Percentiles rank a stretch among this genome's conserved stretches.
phyloP scores from a whole-genome alignment of 768 basidiomycete genomes.

The Obba rivulosa region DNA sequence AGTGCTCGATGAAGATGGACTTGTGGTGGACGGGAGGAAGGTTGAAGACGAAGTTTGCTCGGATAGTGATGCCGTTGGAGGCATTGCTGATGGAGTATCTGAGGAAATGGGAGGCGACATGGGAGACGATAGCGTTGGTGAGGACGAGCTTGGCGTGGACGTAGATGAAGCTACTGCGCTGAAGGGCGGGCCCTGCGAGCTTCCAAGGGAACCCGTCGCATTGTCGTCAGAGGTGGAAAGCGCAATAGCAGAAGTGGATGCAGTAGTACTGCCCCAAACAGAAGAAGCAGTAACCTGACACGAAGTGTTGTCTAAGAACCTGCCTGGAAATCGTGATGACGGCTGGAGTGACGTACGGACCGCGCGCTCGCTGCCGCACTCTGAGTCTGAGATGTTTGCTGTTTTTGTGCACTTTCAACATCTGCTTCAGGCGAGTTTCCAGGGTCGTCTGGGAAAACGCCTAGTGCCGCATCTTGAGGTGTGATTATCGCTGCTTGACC shows the following conservation, averaged over 20 bases:
- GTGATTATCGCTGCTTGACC: slow-evolving; percentile 3
- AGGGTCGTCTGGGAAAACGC: too few relatives aligned
- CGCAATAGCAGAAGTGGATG: too few relatives aligned
- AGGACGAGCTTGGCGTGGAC: neutral
- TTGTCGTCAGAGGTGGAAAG: too few relatives aligned
- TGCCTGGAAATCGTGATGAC: neutral
- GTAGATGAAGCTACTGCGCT: neutral
- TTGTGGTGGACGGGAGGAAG: neutral
- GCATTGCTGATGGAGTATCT: too few relatives aligned
- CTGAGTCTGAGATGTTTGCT: neutral
- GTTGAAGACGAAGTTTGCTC: neutral
- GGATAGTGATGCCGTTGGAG: neutral
- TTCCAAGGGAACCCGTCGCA: too few relatives aligned
- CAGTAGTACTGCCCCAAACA: too few relatives aligned
- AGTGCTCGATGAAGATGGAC: neutral
- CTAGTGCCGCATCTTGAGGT: neutral
- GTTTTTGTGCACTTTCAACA: neutral
- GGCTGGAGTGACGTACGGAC: neutral
- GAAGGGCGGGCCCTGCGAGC: too few relatives aligned
- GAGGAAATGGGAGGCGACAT: neutral
- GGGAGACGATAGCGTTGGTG: neutral
- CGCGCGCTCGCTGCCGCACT: neutral
- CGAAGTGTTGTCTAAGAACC: neutral
- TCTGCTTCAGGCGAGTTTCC: neutral
- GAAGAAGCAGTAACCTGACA: too few relatives aligned